Conservation (phyloP, 495 filamentous ascomycete species). For the Tuber magnatum region DNA sequence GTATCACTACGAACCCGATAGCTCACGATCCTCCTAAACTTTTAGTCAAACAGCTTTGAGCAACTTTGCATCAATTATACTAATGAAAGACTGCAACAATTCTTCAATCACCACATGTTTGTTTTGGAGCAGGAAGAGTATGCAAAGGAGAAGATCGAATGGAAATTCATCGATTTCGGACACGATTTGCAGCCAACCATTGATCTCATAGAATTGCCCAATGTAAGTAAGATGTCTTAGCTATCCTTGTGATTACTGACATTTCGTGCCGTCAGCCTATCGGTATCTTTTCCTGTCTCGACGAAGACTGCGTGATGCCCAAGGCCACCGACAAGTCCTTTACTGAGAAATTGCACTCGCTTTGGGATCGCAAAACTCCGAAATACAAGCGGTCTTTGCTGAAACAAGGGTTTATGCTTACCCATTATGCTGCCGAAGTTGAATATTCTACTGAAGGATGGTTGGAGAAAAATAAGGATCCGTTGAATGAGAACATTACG, state of each 20-base stretch:
- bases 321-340: slow-evolving; percentile 96
- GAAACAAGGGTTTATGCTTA: slow-evolving; percentile 91
- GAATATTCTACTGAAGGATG: slow-evolving; percentile 93
- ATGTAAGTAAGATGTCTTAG: slow-evolving; percentile 43
- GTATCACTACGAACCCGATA: slow-evolving; percentile 6
- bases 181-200: slow-evolving; percentile 97
- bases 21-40: slow-evolving; percentile 20
- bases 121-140: slow-evolving; percentile 99
- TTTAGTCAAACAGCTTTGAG: slow-evolving; percentile 77
- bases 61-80: slow-evolving; percentile 99
- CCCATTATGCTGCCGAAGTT: slow-evolving; percentile 95
- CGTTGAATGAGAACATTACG: slow-evolving; percentile 92
- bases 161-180: slow-evolving; percentile 99
- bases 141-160: slow-evolving; percentile 94
- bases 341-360: slow-evolving; percentile 89
- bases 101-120: slow-evolving; percentile 99
- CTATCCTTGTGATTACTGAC: slow-evolving; percentile 7
- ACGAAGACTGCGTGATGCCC: slow-evolving; percentile 98
- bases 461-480: slow-evolving; percentile 99
- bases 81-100: slow-evolving; percentile 98
- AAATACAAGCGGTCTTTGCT: slow-evolving; percentile 88
- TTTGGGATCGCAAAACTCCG: slow-evolving; percentile 91
- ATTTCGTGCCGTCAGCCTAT: slow-evolving; percentile 53
- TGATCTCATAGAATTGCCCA: slow-evolving; percentile 89
- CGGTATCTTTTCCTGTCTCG: slow-evolving; percentile 95